Percentiles rank a stretch among this genome's conserved stretches.
Evolutionary conservation across 805 yeast genomes (phyloP).

Genomic region (Phaffomyces thermotolerans): DNA sequence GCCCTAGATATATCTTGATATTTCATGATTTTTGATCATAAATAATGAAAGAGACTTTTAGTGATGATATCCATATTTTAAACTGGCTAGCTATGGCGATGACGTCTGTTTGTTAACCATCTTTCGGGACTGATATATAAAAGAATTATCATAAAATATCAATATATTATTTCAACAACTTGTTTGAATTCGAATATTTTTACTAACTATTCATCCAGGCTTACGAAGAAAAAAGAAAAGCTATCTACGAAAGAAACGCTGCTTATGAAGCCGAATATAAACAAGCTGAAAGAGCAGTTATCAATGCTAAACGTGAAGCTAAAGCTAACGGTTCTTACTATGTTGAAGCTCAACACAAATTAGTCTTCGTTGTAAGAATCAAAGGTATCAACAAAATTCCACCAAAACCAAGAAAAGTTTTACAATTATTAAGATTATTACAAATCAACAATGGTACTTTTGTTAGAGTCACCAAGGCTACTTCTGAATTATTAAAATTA

Average conservation of each 20-base stretch:
- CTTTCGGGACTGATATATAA: constrained; percentile 61
- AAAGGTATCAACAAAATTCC: constrained; percentile 99
- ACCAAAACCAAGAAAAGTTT: constrained; percentile 98
- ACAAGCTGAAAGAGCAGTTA: constrained; percentile 82
- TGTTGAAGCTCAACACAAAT: constrained; percentile 91
- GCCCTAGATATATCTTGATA: too few relatives aligned
- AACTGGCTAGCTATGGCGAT: constrained; percentile 62
- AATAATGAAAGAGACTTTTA: constrained; percentile 1
- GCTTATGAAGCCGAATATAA: constrained; percentile 93
- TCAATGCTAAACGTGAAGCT: constrained; percentile 87
- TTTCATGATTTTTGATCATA: too few relatives aligned
- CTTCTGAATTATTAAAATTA: constrained; percentile 83
- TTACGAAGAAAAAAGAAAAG: constrained; percentile 52
- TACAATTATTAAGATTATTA: constrained; percentile 87
- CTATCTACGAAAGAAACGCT: constrained; percentile 89
- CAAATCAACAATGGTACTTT: constrained; percentile 94
- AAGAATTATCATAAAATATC: not conserved
- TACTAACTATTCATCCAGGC: constrained; percentile 25
- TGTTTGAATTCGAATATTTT: not conserved
- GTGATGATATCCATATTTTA: constrained; percentile 46
- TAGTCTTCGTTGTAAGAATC: constrained; percentile 95
- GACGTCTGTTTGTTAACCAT: constrained; percentile 70
- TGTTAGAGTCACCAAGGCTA: constrained; percentile 93
- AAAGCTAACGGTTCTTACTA: constrained; percentile 90
- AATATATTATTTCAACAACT: not conserved